Percentiles rank a stretch among this genome's conserved stretches.
Evolutionary conservation across 805 yeast species (phyloP).

Genomic region (Kodamaea leandrae): DNA sequence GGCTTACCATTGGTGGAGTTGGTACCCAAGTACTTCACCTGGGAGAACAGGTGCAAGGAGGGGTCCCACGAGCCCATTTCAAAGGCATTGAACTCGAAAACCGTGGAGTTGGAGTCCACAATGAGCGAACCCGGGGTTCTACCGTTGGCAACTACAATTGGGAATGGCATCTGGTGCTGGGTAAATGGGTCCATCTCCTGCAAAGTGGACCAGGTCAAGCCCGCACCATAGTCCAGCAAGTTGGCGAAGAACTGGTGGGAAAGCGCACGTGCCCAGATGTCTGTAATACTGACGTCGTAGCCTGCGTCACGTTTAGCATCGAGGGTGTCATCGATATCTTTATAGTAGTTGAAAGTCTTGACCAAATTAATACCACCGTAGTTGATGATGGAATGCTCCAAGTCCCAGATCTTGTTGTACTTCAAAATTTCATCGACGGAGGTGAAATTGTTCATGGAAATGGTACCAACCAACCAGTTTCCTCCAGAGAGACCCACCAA

Average conservation of each 20-base stretch:
- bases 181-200: slow-evolving; percentile 20
- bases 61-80: slow-evolving; percentile 32
- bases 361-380: slow-evolving; percentile 56
- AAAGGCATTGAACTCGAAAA: slow-evolving; percentile 25
- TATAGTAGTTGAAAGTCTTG: slow-evolving; percentile 57
- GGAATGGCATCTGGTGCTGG: slow-evolving; percentile 27
- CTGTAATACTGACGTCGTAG: slow-evolving; percentile 37
- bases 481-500: slow-evolving; percentile 67
- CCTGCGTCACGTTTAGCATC: slow-evolving; percentile 37
- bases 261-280: slow-evolving; percentile 44
- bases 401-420: slow-evolving; percentile 34
- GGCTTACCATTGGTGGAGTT: slow-evolving; percentile 18
- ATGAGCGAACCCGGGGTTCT: slow-evolving; percentile 23
- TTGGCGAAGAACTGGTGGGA: slow-evolving; percentile 37
- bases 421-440: slow-evolving; percentile 42
- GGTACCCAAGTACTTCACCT: slow-evolving; percentile 26
- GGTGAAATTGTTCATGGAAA: slow-evolving; percentile 58
- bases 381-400: slow-evolving; percentile 69
- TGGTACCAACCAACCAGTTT: slow-evolving; percentile 63
- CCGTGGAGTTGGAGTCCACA: slow-evolving; percentile 26
- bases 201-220: slow-evolving; percentile 23
- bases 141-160: slow-evolving; percentile 27
- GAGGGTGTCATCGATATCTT: slow-evolving; percentile 27
- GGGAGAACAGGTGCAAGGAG: slow-evolving; percentile 21
- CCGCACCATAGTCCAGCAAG: slow-evolving; percentile 26